Evolutionary conservation across 306 rosid species (phyloP).

Genomic region (Rosa rugosa): DNA sequence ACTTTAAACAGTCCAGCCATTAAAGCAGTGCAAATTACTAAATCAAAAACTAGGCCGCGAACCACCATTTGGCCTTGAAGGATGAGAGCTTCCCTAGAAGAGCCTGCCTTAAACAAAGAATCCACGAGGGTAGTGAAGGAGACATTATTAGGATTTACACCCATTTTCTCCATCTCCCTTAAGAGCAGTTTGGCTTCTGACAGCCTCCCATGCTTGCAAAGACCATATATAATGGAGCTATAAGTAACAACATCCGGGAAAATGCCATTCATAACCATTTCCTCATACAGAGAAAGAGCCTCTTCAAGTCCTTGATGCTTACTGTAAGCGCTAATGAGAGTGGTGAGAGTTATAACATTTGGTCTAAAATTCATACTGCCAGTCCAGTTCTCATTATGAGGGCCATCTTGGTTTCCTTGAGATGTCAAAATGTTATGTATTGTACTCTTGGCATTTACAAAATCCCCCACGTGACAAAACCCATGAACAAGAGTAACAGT

Average conservation of each 20-base stretch:
- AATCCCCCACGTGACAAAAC: constrained; percentile 53
- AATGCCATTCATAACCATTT: constrained; percentile 64
- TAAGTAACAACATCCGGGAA: constrained; percentile 73
- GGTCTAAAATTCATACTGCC: constrained; percentile 43
- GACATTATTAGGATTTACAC: constrained; percentile 64
- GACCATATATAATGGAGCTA: constrained; percentile 66
- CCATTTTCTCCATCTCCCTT: constrained; percentile 76
- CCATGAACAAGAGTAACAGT: constrained; percentile 63
- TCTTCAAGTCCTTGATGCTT: constrained; percentile 54
- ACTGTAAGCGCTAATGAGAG: constrained; percentile 53
- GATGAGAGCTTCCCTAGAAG: constrained; percentile 56
- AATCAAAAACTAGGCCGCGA: constrained; percentile 68
- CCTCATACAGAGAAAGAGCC: constrained; percentile 63
- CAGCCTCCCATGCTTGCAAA: constrained; percentile 69
- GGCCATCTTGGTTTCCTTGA: constrained; percentile 26
- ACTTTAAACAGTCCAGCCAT: constrained; percentile 79
- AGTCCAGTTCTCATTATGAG: constrained; percentile 14
- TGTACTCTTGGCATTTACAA: constrained; percentile 49
- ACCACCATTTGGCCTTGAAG: constrained; percentile 73
- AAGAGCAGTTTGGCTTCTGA: constrained; percentile 60
- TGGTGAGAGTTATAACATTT: constrained; percentile 57
- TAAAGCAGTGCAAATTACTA: constrained; percentile 58
- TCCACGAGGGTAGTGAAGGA: constrained; percentile 66
- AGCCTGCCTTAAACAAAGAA: constrained; percentile 61
- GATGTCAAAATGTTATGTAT: constrained; percentile 43